Conservation (phyloP, 2,329 filamentous ascomycete genomes). For the Aureobasidium sp. region DNA sequence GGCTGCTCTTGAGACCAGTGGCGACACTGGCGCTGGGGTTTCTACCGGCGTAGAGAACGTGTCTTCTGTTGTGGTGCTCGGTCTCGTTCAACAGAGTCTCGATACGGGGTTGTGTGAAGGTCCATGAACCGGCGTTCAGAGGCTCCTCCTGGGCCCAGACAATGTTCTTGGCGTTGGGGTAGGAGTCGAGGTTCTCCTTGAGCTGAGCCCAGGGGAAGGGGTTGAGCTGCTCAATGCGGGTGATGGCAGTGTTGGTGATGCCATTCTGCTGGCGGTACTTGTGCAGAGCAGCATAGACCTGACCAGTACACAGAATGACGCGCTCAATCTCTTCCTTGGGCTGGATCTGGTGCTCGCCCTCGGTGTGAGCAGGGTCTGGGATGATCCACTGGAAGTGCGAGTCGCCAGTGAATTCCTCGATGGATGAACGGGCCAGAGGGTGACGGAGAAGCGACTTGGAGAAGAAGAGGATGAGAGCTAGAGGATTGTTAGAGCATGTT, state of each 20-base stretch:
- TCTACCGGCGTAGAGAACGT: conserved; percentile 94
- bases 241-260: conserved; percentile 85
- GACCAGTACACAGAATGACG: conserved; percentile 87
- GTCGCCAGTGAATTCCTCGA: conserved; percentile 85
- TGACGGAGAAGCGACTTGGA: conserved; percentile 94
- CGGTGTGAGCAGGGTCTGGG: conserved; percentile 75
- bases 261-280: conserved; percentile 85
- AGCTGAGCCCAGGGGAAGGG: conserved; percentile 98
- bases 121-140: conserved; percentile 94
- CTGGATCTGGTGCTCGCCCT: conserved; percentile 55
- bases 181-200: conserved; percentile 90
- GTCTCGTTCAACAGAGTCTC: conserved; percentile 95
- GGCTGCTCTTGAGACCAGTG: conserved; percentile 79
- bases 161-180: conserved; percentile 95
- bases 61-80: conserved; percentile 82
- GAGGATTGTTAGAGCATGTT: conserved; percentile 19
- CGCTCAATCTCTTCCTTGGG: conserved; percentile 81
- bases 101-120: conserved; percentile 91
- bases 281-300: conserved; percentile 82
- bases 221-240: conserved; percentile 93
- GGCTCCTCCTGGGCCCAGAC: conserved; percentile 98
- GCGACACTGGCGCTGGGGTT: conserved; percentile 90
- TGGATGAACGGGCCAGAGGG: conserved; percentile 77
- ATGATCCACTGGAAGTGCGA: conserved; percentile 98
- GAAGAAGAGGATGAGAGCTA: conserved; percentile 94